phyloP scores from a whole-genome alignment of 179 eudicot genomes.

The Corrigiola litoralis region DNA sequence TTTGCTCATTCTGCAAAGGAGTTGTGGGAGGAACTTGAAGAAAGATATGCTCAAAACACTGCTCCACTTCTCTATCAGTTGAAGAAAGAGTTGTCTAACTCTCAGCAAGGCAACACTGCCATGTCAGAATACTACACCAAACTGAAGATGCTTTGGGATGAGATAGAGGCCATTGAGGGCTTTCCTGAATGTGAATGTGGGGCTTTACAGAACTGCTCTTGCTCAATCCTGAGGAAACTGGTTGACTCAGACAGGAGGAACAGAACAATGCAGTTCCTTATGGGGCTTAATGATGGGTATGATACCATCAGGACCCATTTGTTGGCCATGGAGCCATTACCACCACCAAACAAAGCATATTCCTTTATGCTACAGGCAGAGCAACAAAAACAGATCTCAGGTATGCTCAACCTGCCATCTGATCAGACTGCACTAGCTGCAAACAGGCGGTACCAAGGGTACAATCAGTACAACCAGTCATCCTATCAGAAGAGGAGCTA shows the following conservation, averaged over 20 bases:
- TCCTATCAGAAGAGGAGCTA: neutral
- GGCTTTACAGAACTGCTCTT: neutral
- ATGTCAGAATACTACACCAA: neutral
- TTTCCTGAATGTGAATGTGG: neutral
- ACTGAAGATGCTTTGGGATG: neutral
- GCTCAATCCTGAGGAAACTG: neutral
- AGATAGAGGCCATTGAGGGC: neutral
- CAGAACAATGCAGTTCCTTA: neutral
- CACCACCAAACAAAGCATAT: neutral
- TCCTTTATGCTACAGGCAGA: neutral
- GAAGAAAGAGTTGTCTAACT: neutral
- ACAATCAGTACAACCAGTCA: neutral
- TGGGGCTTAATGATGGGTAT: neutral
- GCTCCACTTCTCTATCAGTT: neutral
- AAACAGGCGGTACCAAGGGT: neutral
- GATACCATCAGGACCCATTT: neutral
- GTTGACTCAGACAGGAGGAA: neutral
- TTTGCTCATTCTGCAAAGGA: neutral
- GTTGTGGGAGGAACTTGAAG: neutral
- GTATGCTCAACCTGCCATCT: accelerated
- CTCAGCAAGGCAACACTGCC: neutral
- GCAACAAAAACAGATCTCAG: neutral
- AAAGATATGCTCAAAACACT: neutral
- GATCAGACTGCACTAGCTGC: neutral
- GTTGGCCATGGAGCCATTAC: neutral